Evolutionary conservation across 768 basidiomycete genomes (phyloP).

Genomic region (Russula griseocarnosa): DNA sequence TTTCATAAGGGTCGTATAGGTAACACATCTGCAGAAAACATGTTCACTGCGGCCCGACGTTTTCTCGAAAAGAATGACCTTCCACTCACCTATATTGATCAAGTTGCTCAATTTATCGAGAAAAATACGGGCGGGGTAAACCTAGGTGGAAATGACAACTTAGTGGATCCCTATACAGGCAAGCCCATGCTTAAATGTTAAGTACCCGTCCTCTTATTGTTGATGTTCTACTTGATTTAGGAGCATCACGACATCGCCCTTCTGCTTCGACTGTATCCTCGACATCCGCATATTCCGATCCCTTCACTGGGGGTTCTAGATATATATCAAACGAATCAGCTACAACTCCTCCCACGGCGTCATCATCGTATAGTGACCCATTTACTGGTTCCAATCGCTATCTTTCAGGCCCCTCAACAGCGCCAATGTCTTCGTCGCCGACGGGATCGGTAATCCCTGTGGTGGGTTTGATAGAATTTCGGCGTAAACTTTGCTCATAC

Average conservation of each 20-base stretch:
- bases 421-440: slow-evolving; percentile 7
- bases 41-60: slow-evolving; percentile 81
- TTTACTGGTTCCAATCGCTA: slow-evolving; percentile 28
- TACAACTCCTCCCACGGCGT: slow-evolving; percentile 35
- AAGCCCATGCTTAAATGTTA: slow-evolving; percentile 19
- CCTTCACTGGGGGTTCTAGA: slow-evolving; percentile 68
- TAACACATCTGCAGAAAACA: slow-evolving; percentile 62
- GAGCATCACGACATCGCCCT: slow-evolving; percentile 37
- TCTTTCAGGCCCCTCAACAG: slow-evolving; percentile 13
- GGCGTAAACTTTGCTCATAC: background rate
- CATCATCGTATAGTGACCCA: slow-evolving; percentile 29
- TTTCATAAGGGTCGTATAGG: background rate
- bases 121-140: slow-evolving; percentile 80
- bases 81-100: slow-evolving; percentile 75
- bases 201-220: background rate
- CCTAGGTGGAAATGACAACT: slow-evolving; percentile 58
- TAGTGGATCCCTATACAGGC: slow-evolving; percentile 91
- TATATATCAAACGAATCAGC: slow-evolving; percentile 42
- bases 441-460: slow-evolving; percentile 23
- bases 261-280: slow-evolving; percentile 31
- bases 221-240: slow-evolving; percentile 24
- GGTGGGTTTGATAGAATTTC: slow-evolving; percentile 14
- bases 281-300: slow-evolving; percentile 50
- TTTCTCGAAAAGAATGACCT: slow-evolving; percentile 85
- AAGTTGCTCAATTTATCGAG: slow-evolving; percentile 91